Evolutionary conservation across 108 stramenopile genomes (phyloP).

Genomic region (Cyclotella distinguenda): DNA sequence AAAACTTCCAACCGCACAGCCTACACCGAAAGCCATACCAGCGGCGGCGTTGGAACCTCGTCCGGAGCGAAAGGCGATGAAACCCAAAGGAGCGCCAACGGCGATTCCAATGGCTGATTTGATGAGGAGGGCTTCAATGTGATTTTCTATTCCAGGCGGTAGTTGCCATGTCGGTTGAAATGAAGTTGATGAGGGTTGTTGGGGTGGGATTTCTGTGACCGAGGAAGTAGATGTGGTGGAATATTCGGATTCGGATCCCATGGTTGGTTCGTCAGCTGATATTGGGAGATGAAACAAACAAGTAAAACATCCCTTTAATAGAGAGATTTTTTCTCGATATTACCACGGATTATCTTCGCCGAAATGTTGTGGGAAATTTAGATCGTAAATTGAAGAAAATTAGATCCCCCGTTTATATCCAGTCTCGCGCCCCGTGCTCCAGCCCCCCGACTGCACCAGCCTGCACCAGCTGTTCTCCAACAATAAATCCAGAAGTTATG

Average conservation of each 20-base stretch:
- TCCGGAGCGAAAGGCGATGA: slow-evolving; percentile 31
- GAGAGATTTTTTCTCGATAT: too few relatives aligned
- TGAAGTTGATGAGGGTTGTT: slow-evolving; percentile 6
- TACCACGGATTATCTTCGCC: too few relatives aligned
- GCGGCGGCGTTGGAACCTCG: slow-evolving; percentile 34
- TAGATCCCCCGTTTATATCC: too few relatives aligned
- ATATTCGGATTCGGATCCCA: slow-evolving; percentile 12
- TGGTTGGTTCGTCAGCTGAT: too few relatives aligned
- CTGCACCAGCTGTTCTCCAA: too few relatives aligned
- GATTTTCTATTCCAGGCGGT: slow-evolving; percentile 41
- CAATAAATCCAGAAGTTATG: too few relatives aligned
- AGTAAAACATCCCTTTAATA: too few relatives aligned
- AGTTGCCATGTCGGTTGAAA: slow-evolving; percentile 51
- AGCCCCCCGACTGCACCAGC: too few relatives aligned
- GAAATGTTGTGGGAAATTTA: too few relatives aligned
- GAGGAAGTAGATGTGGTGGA: slow-evolving; percentile 12
- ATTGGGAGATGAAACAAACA: too few relatives aligned
- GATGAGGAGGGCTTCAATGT: slow-evolving; percentile 40
- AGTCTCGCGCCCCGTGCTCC: too few relatives aligned
- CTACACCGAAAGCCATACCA: slow-evolving; percentile 41
- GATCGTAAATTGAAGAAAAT: too few relatives aligned
- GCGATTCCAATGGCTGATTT: slow-evolving; percentile 41
- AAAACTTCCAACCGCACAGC: slow-evolving; percentile 46
- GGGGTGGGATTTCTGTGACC: slow-evolving; percentile 11
- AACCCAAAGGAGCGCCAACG: slow-evolving; percentile 28